Evolutionary conservation across 2,329 filamentous ascomycete genomes (phyloP), one percentile per base, ranked within the genome.

Genomic region (Stemphylium vesicarium): DNA sequence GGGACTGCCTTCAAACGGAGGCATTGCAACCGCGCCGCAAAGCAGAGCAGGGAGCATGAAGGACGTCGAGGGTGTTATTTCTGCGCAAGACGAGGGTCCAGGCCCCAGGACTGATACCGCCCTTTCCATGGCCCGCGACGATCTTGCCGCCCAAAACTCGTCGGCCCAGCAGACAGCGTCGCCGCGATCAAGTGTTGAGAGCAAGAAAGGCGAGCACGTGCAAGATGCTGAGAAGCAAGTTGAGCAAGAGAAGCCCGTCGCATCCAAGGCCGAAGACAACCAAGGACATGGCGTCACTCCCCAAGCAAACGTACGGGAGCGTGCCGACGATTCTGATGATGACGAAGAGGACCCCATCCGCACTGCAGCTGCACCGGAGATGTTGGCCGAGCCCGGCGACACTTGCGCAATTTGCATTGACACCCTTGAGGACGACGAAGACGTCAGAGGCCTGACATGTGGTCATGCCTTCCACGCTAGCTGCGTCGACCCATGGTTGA

Each of bases 391-490:
- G 47, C 90, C 92, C 0, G 95, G 94, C 38, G 95, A 99, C 72
- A 90, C 92, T 2, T 99, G 95, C 76, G 95, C 95, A 45, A 98
- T 99, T 67, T 99, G 95, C 75, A 89, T 99, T 62, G 95, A 99
- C 71, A 89, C 85, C 0, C 84, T 99, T 15, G 95, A 99, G 74
- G 92, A 98, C 60, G 91, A 97, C 60, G 95, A 98, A 66, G 94
- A 99, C 72, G 88, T 99, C 44, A 91, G 95, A 64, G 95, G 95
- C 2, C 80, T 99, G 57, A 92, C 91, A 4, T 99, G 95, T 70
- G 95, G 95, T n/a, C 95, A 99, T 76, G 93, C 94, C 49, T 99
- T 98, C 84, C 95, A 99, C 74, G 93, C 92, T 45, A 91, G 89
- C 35, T 99, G 95, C 72, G 86, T 99, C 43, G 95, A 99, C 67